Evolutionary conservation across 2,329 filamentous ascomycete genomes (phyloP).

Genomic region (Talaromyces rugulosus): DNA sequence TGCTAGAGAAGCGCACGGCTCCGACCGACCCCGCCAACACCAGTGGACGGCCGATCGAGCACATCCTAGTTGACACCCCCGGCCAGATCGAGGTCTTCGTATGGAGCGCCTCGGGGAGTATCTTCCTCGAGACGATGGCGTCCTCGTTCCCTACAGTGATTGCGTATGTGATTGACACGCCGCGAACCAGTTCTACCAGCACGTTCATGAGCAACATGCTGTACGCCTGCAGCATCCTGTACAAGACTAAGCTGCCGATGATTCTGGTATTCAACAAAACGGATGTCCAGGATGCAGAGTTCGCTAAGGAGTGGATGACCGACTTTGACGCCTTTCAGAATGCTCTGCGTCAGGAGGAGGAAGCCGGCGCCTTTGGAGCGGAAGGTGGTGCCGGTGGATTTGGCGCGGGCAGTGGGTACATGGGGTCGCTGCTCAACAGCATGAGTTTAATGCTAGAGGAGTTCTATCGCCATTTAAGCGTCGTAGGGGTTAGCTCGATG

Average conservation of each 20-base stretch:
- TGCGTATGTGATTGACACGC: constrained; percentile 96
- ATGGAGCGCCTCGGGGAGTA: constrained; percentile 93
- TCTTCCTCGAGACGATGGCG: constrained; percentile 86
- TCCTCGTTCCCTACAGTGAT: constrained; percentile 95
- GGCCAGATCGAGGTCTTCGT: constrained; percentile 99
- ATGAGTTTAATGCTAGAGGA: constrained; percentile 98
- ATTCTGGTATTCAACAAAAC: constrained; percentile 99
- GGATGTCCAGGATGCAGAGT: constrained; percentile 83
- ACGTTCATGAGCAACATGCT: constrained; percentile 99
- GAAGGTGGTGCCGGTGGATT: constrained; percentile 57
- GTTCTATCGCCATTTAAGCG: constrained; percentile 89
- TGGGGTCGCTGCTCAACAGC: constrained; percentile 91
- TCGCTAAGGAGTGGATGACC: constrained; percentile 99
- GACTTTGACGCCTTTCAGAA: constrained; percentile 95
- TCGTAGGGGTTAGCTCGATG: constrained; percentile 91
- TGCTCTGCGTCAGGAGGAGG: constrained; percentile 76
- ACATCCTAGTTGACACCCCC: constrained; percentile 91
- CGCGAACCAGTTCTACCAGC: constrained; percentile 83
- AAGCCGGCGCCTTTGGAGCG: constrained; percentile 69
- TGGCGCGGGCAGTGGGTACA: constrained; percentile 81
- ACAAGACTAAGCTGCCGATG: constrained; percentile 98
- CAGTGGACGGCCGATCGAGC: constrained; percentile 59
- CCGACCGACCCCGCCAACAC: constrained; percentile 50
- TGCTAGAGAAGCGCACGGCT: constrained; percentile 82
- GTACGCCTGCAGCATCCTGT: constrained; percentile 96